Conservation (phyloP, 169 alveolate species). For the Plasmodium vivax region DNA sequence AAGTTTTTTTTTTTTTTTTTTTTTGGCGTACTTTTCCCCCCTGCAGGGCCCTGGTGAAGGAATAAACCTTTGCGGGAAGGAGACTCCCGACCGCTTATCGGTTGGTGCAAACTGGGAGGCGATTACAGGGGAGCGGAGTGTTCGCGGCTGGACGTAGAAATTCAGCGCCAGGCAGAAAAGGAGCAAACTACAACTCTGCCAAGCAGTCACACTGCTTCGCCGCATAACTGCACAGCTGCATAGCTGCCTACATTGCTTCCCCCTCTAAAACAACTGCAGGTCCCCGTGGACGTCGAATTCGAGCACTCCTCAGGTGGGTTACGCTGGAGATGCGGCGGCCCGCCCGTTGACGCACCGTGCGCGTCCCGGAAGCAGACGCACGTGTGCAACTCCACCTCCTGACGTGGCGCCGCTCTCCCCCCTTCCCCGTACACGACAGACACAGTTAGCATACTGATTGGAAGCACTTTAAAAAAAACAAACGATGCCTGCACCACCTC, state of each 20-base stretch:
- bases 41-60: conserved; percentile 15
- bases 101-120: not conserved
- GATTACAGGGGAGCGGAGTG: not conserved
- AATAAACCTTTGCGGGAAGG: conserved; percentile 42
- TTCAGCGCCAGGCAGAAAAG: not conserved
- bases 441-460: conserved; percentile 70
- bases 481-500: conserved; percentile 85
- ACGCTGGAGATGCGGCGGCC: not conserved
- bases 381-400: not conserved
- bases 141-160: not conserved
- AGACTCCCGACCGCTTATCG: conserved; percentile 42
- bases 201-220: not conserved
- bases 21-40: not conserved
- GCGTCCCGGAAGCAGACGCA: not conserved
- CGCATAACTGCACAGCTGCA: too few relatives aligned
- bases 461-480: conserved; percentile 74
- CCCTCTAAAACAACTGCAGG: not conserved
- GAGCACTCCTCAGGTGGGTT: conserved; percentile 41
- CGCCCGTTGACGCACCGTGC: too few relatives aligned
- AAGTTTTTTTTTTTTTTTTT: not conserved
- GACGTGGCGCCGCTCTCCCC: not conserved
- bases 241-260: not conserved
- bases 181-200: not conserved
- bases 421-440: conserved; percentile 8
- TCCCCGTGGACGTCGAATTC: conserved; percentile 31